Conservation (phyloP, 1,284 basidiomycete genomes). For the Meira miltonrushii region DNA sequence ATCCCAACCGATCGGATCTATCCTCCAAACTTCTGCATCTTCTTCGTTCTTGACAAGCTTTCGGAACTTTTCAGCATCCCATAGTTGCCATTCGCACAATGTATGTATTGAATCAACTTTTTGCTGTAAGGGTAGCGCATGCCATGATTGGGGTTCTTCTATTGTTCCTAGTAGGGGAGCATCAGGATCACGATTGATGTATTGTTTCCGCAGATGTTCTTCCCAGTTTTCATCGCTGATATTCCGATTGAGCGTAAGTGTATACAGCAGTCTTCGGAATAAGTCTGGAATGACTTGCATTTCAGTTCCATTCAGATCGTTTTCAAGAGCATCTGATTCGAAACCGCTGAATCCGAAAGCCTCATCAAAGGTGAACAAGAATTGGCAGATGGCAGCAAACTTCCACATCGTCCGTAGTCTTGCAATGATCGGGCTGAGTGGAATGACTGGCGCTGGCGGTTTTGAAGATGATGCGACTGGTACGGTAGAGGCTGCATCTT, state of each 20-base stretch:
- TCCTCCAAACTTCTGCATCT: conserved; percentile 57
- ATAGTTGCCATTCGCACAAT: conserved; percentile 59
- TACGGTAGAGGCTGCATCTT: background rate
- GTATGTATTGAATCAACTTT: conserved; percentile 49
- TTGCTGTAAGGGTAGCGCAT: conserved; percentile 54
- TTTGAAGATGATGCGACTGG: background rate
- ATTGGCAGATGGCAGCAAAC: conserved; percentile 51
- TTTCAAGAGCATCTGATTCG: conserved; percentile 53
- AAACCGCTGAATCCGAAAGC: conserved; percentile 48
- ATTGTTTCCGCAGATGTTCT: conserved; percentile 29
- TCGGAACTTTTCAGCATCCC: conserved; percentile 57
- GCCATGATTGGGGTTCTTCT: conserved; percentile 53
- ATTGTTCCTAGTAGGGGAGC: conserved; percentile 27
- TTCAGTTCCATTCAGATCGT: conserved; percentile 56
- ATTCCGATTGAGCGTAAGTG: conserved; percentile 56
- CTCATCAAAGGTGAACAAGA: conserved; percentile 49
- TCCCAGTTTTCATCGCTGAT: conserved; percentile 45
- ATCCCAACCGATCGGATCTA: conserved; percentile 82
- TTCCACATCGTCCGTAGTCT: conserved; percentile 43
- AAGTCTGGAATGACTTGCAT: conserved; percentile 54
- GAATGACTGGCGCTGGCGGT: background rate
- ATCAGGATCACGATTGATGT: conserved; percentile 24
- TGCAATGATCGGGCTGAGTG: conserved; percentile 24
- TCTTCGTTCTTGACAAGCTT: conserved; percentile 56
- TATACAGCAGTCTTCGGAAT: conserved; percentile 55